Conservation (phyloP, 2,329 filamentous ascomycete genomes). For the Periconia sp. region DNA sequence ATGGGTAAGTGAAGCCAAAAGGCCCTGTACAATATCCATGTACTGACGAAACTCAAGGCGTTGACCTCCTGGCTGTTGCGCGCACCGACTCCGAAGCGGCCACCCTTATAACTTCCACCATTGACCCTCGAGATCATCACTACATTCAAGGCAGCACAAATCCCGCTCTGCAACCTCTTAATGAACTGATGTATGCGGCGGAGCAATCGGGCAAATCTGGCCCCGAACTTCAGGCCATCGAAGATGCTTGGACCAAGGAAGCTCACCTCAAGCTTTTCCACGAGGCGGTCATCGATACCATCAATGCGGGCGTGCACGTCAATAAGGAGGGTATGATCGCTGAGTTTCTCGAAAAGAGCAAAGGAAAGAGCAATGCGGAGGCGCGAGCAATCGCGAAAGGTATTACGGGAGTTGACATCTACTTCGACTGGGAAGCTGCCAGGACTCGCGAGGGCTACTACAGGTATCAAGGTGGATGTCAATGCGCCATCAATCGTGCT, state of each 20-base stretch:
- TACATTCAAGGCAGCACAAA: slow-evolving; percentile 94
- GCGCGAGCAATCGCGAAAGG: slow-evolving; percentile 76
- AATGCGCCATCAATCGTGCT: slow-evolving; percentile 87
- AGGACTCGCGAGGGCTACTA: slow-evolving; percentile 95
- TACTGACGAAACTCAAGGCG: slow-evolving; percentile 50
- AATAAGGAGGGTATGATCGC: slow-evolving; percentile 70
- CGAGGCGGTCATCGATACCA: slow-evolving; percentile 82
- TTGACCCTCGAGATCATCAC: slow-evolving; percentile 90
- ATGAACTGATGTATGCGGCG: slow-evolving; percentile 86
- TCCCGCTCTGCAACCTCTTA: slow-evolving; percentile 77
- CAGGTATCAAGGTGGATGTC: slow-evolving; percentile 85
- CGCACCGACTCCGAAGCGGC: slow-evolving; percentile 97
- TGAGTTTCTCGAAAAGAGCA: slow-evolving; percentile 67
- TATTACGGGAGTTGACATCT: slow-evolving; percentile 76
- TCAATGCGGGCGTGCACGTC: slow-evolving; percentile 66
- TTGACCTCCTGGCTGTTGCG: slow-evolving; percentile 86
- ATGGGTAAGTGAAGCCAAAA: slow-evolving; percentile 65
- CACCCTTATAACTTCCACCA: slow-evolving; percentile 93
- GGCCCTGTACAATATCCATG: neutral
- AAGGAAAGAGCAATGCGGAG: slow-evolving; percentile 85
- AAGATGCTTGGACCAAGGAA: slow-evolving; percentile 81
- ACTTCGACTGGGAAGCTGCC: slow-evolving; percentile 94
- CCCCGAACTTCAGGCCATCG: slow-evolving; percentile 80
- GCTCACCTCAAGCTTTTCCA: slow-evolving; percentile 86
- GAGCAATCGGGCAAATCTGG: slow-evolving; percentile 81